These are phyloP conservation scores for Plasmodium fragile DNA, from an alignment of 169 alveolate genomes.

Conservation along the genomic window DNA sequence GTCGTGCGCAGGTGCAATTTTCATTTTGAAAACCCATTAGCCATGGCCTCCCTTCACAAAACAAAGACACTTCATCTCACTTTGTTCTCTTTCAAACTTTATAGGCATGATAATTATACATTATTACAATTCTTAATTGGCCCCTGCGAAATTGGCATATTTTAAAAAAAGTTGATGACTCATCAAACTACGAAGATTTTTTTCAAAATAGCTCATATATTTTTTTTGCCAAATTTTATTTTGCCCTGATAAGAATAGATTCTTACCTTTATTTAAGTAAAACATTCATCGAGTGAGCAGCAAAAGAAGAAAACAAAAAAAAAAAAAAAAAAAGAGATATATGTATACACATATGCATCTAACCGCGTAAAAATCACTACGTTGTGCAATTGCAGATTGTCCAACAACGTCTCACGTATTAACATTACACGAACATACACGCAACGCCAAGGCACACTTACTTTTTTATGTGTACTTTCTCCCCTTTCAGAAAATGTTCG, in stretches of 20 bases:
- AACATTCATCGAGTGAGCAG: background rate
- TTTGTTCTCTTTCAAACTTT: constrained; percentile 17
- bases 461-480: background rate
- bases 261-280: background rate
- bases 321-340: background rate
- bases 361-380: background rate
- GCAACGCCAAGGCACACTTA: background rate
- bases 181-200: background rate
- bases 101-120: background rate
- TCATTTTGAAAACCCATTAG: background rate
- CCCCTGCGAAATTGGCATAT: background rate
- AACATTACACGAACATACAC: background rate
- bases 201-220: background rate
- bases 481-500: constrained; percentile 40
- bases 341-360: background rate
- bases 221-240: background rate
- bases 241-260: background rate
- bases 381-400: background rate
- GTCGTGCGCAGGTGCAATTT: background rate
- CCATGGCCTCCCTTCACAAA: background rate
- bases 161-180: background rate
- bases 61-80: background rate
- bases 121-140: constrained; percentile 15
- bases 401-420: background rate
- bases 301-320: background rate